A percentile compares a stretch with the other conserved stretches of the same genome.
Evolutionary conservation across 768 basidiomycete genomes (phyloP).

Genomic region (Inosperma sp.): DNA sequence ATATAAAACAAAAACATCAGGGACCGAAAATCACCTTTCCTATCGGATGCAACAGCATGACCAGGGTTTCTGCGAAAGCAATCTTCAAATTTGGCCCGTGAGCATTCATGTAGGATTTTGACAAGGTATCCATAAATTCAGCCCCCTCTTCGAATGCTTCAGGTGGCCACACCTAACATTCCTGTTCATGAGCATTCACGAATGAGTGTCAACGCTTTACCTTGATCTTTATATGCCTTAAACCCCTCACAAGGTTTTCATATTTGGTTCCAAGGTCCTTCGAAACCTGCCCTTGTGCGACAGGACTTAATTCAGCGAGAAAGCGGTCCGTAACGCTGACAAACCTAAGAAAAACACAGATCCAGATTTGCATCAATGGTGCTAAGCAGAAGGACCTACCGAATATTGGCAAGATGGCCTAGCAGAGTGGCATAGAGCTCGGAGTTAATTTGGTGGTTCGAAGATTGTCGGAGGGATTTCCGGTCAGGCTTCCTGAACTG

Average conservation of each 20-base stretch:
- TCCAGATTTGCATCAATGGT: not conserved
- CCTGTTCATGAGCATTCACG: not conserved
- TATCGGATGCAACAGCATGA: slow-evolving; percentile 76
- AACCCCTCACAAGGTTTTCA: slow-evolving; percentile 78
- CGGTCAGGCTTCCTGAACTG: slow-evolving; percentile 71
- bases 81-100: slow-evolving; percentile 81
- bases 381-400: slow-evolving; percentile 44
- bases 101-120: slow-evolving; percentile 76
- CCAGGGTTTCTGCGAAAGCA: slow-evolving; percentile 80
- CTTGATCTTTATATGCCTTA: slow-evolving; percentile 81
- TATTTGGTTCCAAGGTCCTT: slow-evolving; percentile 80
- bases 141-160: slow-evolving; percentile 91
- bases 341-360: slow-evolving; percentile 48
- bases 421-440: slow-evolving; percentile 82
- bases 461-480: slow-evolving; percentile 59
- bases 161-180: slow-evolving; percentile 79
- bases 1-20: not conserved
- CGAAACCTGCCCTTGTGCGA: slow-evolving; percentile 67
- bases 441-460: slow-evolving; percentile 76
- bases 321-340: slow-evolving; percentile 92
- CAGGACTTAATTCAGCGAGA: slow-evolving; percentile 68
- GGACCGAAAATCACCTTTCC: slow-evolving; percentile 54
- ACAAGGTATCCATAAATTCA: slow-evolving; percentile 81
- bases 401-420: slow-evolving; percentile 74
- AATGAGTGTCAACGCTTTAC: slow-evolving; percentile 30